phyloP scores from a whole-genome alignment of 2,329 filamentous ascomycete genomes.

The Colletotrichum agaves region DNA sequence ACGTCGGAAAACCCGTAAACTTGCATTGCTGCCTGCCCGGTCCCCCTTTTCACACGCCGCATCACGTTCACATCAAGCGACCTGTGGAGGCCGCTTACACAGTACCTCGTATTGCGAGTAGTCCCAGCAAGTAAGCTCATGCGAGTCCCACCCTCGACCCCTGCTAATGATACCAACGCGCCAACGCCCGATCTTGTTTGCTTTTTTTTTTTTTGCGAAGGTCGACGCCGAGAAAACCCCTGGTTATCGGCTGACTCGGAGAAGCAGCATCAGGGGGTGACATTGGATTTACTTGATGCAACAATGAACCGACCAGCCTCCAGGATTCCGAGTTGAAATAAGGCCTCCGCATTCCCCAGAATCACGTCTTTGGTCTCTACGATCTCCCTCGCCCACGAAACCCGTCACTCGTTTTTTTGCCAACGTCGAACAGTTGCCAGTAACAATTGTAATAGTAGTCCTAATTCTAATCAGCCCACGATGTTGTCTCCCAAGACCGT shows the following conservation, averaged over 20 bases:
- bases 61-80: not conserved
- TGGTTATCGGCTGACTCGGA: constrained; percentile 16
- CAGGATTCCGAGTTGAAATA: not conserved
- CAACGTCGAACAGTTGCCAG: not conserved
- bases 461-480: constrained; percentile 27
- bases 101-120: constrained; percentile 26
- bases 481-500: constrained; percentile 26
- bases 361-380: not conserved
- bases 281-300: constrained; percentile 17
- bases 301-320: constrained; percentile 15
- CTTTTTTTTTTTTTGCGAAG: constrained; percentile 15
- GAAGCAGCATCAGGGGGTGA: not conserved
- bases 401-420: constrained; percentile 29
- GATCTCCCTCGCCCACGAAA: not conserved
- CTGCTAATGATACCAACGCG: constrained; percentile 13
- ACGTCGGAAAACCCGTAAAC: not conserved
- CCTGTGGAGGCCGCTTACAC: not conserved
- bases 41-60: not conserved
- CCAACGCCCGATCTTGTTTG: constrained; percentile 2
- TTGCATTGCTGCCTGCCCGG: not conserved
- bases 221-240: constrained; percentile 20
- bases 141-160: constrained; percentile 17
- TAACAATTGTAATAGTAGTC: not conserved
- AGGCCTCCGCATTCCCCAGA: constrained; percentile 19
- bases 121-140: constrained; percentile 21